Conservation (phyloP, 768 basidiomycete species). For the Sporobolomyces roseus region DNA sequence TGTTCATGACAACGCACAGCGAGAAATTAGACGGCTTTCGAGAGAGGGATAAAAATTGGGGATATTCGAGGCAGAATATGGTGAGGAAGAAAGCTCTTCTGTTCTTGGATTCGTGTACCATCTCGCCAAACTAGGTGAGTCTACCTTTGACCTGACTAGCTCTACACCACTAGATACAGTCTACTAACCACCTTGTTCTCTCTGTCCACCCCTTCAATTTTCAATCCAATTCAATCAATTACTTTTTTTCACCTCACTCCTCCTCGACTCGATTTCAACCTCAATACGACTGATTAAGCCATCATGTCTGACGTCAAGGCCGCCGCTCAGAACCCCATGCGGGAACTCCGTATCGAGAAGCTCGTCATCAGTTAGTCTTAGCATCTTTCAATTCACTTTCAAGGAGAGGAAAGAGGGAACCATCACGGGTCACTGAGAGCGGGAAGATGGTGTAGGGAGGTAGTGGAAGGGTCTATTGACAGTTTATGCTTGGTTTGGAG, state of each 20-base stretch:
- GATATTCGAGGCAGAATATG: too few species aligned
- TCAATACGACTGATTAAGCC: conserved; percentile 20
- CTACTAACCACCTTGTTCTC: neutral
- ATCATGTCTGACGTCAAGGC: conserved; percentile 76
- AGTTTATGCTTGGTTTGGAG: too few species aligned
- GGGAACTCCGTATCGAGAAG: conserved; percentile 93
- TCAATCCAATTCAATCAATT: neutral
- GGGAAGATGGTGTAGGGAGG: too few species aligned
- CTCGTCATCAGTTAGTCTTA: conserved; percentile 89
- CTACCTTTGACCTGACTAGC: too few species aligned
- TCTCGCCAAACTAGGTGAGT: too few species aligned
- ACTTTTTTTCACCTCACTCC: neutral
- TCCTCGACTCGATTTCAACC: neutral
- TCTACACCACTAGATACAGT: too few species aligned
- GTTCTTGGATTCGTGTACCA: too few species aligned
- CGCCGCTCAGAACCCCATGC: conserved; percentile 57
- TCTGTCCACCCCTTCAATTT: neutral
- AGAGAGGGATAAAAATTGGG: too few species aligned
- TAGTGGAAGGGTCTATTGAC: too few species aligned
- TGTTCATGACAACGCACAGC: too few species aligned
- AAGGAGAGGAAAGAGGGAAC: neutral
- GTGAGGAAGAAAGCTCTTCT: too few species aligned
- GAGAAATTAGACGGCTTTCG: too few species aligned
- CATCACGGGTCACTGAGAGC: neutral
- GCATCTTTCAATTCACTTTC: neutral